Conservation (phyloP, 1,284 basidiomycete genomes). For the Leccinum griseonigrum region DNA sequence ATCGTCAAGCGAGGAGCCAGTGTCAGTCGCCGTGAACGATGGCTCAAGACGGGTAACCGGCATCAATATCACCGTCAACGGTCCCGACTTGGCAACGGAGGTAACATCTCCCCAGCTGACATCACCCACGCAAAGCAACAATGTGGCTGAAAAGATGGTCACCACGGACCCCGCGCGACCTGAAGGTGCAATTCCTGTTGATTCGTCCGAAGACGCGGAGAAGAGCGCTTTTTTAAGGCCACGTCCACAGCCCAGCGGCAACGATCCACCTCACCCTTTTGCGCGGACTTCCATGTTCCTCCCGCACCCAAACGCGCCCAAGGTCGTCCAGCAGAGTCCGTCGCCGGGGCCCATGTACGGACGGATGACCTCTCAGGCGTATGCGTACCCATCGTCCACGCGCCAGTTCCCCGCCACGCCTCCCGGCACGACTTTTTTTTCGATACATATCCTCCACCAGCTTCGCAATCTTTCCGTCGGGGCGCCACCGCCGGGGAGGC, state of each 20-base stretch:
- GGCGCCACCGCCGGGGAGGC: conserved; percentile 9
- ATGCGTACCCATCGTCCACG: conserved; percentile 9
- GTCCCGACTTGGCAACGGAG: conserved; percentile 13
- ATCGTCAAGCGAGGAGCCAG: background rate
- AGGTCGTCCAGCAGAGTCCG: conserved; percentile 33
- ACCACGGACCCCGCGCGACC: conserved; percentile 7
- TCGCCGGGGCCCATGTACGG: conserved; percentile 60
- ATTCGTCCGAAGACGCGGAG: conserved; percentile 12
- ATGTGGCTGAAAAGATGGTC: conserved; percentile 2
- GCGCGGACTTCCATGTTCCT: conserved; percentile 55
- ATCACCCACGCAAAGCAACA: conserved; percentile 4
- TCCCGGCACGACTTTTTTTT: conserved; percentile 27
- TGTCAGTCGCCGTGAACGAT: conserved; percentile 30
- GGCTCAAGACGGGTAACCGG: conserved; percentile 5
- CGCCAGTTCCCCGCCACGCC: conserved; percentile 5
- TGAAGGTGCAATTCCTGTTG: background rate
- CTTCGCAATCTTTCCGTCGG: conserved; percentile 19
- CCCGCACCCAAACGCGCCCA: conserved; percentile 74
- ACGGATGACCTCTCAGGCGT: conserved; percentile 30
- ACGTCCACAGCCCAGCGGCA: conserved; percentile 19
- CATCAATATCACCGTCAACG: conserved; percentile 6
- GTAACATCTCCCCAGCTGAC: conserved; percentile 9
- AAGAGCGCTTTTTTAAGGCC: conserved; percentile 26
- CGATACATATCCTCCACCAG: conserved; percentile 30
- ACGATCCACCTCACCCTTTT: conserved; percentile 27